A percentile compares a stretch with the other conserved stretches of the same genome.
Conservation (phyloP, 1,139 yeast species). For the Taphrina deformans region DNA sequence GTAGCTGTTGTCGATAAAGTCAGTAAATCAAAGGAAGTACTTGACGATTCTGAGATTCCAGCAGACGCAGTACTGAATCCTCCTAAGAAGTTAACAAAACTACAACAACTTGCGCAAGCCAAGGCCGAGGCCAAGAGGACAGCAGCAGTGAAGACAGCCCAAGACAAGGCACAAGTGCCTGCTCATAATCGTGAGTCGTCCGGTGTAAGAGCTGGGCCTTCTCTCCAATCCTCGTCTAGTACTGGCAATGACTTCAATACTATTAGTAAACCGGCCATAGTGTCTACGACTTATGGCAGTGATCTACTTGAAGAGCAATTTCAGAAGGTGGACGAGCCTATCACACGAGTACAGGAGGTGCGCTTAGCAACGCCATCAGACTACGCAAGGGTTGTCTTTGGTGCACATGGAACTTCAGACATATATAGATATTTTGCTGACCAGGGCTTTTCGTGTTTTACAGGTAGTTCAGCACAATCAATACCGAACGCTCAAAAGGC, state of each 20-base stretch:
- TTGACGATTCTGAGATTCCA: no score
- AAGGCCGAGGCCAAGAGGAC: slow-evolving; percentile 43
- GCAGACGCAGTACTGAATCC: not conserved
- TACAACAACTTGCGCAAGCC: slow-evolving; percentile 54
- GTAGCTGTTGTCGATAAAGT: no score
- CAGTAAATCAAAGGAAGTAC: no score
- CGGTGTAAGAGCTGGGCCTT: no score
- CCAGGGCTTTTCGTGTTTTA: slow-evolving; percentile 40
- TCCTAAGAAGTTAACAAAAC: slow-evolving; percentile 46
- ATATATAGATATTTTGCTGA: slow-evolving; percentile 32
- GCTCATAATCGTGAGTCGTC: no score
- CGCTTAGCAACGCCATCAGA: slow-evolving; percentile 47
- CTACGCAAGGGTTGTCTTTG: slow-evolving; percentile 37
- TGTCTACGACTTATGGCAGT: no score
- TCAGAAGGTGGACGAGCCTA: not conserved
- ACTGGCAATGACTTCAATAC: no score
- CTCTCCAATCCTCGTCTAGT: no score
- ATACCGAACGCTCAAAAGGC: slow-evolving; percentile 50
- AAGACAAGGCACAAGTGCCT: not conserved
- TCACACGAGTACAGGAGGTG: not conserved
- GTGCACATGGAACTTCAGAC: slow-evolving; percentile 4
- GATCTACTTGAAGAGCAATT: not conserved
- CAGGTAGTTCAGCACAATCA: slow-evolving; percentile 47
- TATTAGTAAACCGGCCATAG: no score
- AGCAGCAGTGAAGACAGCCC: not conserved